These are phyloP conservation scores for Quercus aquifolioides DNA, from an alignment of 306 rosid species.

Conservation along the genomic window DNA sequence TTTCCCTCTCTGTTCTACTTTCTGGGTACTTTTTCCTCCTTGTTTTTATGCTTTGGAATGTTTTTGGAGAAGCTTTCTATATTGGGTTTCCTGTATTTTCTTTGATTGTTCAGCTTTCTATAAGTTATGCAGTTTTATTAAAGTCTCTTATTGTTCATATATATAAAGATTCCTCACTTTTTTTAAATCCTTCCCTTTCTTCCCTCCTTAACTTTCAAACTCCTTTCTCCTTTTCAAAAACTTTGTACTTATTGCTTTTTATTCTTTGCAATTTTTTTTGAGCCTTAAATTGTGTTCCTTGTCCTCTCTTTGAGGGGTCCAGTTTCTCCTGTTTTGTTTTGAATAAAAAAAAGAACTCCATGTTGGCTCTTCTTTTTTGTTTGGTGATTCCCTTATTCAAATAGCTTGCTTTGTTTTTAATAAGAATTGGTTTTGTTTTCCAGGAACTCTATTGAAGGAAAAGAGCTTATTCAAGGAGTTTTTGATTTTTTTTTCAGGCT, in stretches of 20 bases:
- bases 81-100: conserved; percentile 18
- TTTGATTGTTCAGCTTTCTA: conserved; percentile 14
- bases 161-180: conserved; percentile 8
- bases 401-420: conserved; percentile 15
- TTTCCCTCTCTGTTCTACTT: conserved; percentile 29
- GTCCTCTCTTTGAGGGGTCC: conserved; percentile 26
- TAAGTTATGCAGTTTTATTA: neutral
- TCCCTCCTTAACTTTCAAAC: conserved; percentile 13
- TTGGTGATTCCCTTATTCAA: conserved; percentile 15
- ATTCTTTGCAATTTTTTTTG: conserved; percentile 9
- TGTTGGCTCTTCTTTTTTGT: conserved; percentile 8
- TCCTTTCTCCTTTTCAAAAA: conserved; percentile 1
- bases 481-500: neutral
- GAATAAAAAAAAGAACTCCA: conserved; percentile 20
- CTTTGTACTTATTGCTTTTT: conserved; percentile 3
- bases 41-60: conserved; percentile 15
- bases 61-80: conserved; percentile 14
- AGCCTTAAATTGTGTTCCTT: conserved; percentile 16
- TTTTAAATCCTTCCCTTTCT: neutral
- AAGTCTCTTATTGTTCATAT: neutral
- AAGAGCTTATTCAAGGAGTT: conserved; percentile 17
- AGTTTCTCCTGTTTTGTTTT: conserved; percentile 12
- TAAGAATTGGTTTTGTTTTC: conserved; percentile 9
- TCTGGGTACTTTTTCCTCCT: conserved; percentile 28
- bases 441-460: conserved; percentile 32